Percentiles rank a stretch among this genome's conserved stretches.
Evolutionary conservation across 1,284 basidiomycete genomes (phyloP).

Genomic region (Ceratobasidium sp.): DNA sequence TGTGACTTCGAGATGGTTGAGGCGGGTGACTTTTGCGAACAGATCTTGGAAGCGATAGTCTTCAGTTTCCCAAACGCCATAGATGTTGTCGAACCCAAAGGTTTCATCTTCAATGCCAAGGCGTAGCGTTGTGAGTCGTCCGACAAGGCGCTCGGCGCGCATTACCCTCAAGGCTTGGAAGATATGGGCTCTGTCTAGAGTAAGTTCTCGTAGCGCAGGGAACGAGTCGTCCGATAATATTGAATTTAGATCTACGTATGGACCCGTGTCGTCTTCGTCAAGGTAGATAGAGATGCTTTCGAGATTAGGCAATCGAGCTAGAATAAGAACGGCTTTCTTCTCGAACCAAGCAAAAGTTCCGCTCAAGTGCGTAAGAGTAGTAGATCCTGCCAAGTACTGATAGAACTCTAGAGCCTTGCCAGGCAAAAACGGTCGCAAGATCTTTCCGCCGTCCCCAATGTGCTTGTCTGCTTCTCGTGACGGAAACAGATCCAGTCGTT

Average conservation of each 20-base stretch:
- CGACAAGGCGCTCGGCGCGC: neutral
- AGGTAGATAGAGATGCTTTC: neutral
- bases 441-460: neutral
- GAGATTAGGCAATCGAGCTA: neutral
- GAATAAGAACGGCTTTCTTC: neutral
- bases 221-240: conserved; percentile 2
- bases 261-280: neutral
- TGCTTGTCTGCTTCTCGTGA: neutral
- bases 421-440: neutral
- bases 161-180: neutral
- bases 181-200: neutral
- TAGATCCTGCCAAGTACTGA: neutral
- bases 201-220: conserved; percentile 1
- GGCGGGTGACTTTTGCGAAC: neutral
- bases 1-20: neutral
- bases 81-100: neutral
- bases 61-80: neutral
- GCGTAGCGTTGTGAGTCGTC: neutral
- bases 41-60: neutral
- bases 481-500: neutral
- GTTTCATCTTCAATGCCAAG: conserved; percentile 16
- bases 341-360: conserved; percentile 13
- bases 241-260: neutral
- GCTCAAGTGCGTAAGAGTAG: neutral
- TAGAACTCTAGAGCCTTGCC: neutral